Evolutionary conservation across 192 early-diverging fungal species (phyloP).

Genomic region (Coemansia nantahalensis): DNA sequence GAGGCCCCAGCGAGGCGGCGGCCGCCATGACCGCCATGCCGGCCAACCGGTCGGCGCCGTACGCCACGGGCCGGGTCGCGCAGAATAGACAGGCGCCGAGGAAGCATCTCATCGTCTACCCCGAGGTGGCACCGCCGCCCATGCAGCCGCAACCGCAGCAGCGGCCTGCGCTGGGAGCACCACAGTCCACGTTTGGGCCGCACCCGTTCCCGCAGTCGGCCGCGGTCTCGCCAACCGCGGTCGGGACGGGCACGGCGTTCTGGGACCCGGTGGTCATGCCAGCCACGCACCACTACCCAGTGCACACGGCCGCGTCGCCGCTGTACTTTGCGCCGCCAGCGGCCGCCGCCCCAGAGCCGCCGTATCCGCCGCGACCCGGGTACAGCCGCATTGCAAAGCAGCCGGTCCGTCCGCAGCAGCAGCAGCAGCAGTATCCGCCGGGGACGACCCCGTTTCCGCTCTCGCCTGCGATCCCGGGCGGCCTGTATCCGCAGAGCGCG

Average conservation of each 20-base stretch:
- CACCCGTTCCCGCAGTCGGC: not conserved
- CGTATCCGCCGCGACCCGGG: not conserved
- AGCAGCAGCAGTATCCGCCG: not conserved
- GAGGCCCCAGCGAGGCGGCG: too few relatives aligned
- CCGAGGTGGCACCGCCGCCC: conserved; percentile 4
- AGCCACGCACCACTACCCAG: not conserved
- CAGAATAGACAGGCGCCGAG: not conserved
- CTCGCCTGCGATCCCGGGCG: conserved; percentile 3
- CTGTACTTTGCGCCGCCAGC: not conserved
- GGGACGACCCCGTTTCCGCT: too few relatives aligned
- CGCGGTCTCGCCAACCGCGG: too few relatives aligned
- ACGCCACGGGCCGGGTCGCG: not conserved
- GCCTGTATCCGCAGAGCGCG: conserved; percentile 28
- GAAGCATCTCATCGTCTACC: conserved; percentile 8
- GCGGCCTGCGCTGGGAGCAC: conserved; percentile 1
- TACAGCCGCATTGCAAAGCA: conserved; percentile 2
- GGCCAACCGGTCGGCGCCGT: not conserved
- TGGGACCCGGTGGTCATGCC: not conserved
- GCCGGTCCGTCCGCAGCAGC: too few relatives aligned
- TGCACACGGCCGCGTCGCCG: not conserved
- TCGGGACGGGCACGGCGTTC: too few relatives aligned
- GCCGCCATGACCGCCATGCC: too few relatives aligned
- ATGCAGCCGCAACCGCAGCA: conserved; percentile 1
- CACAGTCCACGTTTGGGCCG: not conserved
- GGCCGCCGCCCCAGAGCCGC: not conserved